phyloP scores from a whole-genome alignment of 2,329 filamentous ascomycete species.

The Penicillium sp. region DNA sequence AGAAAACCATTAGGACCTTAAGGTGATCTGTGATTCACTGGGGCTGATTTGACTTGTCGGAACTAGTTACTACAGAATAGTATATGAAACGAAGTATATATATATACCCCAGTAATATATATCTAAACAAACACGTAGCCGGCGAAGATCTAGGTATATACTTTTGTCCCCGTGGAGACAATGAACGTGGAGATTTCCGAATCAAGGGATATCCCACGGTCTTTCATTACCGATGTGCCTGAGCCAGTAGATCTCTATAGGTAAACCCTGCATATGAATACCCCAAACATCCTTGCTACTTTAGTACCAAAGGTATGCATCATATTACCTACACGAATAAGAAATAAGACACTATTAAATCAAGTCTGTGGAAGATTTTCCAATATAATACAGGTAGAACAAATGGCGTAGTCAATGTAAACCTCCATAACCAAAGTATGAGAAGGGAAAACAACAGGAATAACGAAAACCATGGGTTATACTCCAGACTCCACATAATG shows the following conservation, averaged over 20 bases:
- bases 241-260: too few relatives aligned
- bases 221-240: too few relatives aligned
- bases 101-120: not conserved
- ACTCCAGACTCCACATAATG: conserved; percentile 14
- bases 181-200: not conserved
- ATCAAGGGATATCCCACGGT: not conserved
- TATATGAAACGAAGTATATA: too few relatives aligned
- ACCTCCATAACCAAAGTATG: not conserved
- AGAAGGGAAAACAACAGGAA: conserved; percentile 2
- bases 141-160: not conserved
- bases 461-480: conserved; percentile 1
- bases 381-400: not conserved
- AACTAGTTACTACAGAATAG: too few relatives aligned
- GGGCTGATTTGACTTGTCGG: not conserved
- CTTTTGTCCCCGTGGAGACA: not conserved
- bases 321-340: too few relatives aligned
- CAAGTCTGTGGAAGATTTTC: not conserved
- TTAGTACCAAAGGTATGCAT: too few relatives aligned
- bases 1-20: not conserved
- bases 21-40: not conserved
- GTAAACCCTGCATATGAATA: not conserved
- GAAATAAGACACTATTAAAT: not conserved
- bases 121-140: not conserved
- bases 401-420: not conserved
- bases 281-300: not conserved